phyloP scores from a whole-genome alignment of 1,284 basidiomycete genomes.

The Bondarzewia mesenterica region DNA sequence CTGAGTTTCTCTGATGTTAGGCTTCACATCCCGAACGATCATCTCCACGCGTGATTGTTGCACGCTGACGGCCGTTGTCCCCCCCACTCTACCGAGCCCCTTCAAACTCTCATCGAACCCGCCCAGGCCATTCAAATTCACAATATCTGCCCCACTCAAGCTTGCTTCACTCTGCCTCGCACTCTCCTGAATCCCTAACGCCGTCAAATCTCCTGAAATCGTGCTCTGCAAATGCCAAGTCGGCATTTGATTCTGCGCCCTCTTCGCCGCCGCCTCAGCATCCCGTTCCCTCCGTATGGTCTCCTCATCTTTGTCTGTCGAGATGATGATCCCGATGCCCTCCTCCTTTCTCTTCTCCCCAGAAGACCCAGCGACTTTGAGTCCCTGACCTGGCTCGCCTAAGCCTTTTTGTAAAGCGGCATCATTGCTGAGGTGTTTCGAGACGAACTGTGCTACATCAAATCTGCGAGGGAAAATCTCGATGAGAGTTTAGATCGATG shows the following conservation, averaged over 20 bases:
- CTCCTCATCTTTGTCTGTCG: slow-evolving; percentile 75
- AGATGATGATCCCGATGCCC: slow-evolving; percentile 72
- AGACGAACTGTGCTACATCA: slow-evolving; percentile 77
- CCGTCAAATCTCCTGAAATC: slow-evolving; percentile 85
- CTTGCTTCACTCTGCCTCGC: slow-evolving; percentile 33
- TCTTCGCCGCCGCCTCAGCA: slow-evolving; percentile 66
- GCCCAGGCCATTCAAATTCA: slow-evolving; percentile 10
- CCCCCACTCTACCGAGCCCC: slow-evolving; percentile 50
- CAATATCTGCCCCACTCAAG: slow-evolving; percentile 16
- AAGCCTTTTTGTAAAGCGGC: slow-evolving; percentile 47
- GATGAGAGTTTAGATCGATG: not conserved
- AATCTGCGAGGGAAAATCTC: slow-evolving; percentile 40
- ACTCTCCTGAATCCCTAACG: slow-evolving; percentile 69
- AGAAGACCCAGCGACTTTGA: slow-evolving; percentile 67
- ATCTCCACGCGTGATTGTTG: slow-evolving; percentile 20
- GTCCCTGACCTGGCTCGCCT: slow-evolving; percentile 40
- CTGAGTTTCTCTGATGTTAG: slow-evolving; percentile 33
- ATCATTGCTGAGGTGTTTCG: slow-evolving; percentile 48
- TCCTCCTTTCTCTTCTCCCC: slow-evolving; percentile 57
- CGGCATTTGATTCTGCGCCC: slow-evolving; percentile 86
- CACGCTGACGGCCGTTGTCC: slow-evolving; percentile 21
- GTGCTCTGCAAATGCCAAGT: slow-evolving; percentile 94
- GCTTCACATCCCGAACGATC: slow-evolving; percentile 49
- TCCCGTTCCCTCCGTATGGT: slow-evolving; percentile 59
- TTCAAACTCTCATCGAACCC: slow-evolving; percentile 52